Evolutionary conservation across 768 basidiomycete genomes (phyloP).

Genomic region (Leccinellum luteum): DNA sequence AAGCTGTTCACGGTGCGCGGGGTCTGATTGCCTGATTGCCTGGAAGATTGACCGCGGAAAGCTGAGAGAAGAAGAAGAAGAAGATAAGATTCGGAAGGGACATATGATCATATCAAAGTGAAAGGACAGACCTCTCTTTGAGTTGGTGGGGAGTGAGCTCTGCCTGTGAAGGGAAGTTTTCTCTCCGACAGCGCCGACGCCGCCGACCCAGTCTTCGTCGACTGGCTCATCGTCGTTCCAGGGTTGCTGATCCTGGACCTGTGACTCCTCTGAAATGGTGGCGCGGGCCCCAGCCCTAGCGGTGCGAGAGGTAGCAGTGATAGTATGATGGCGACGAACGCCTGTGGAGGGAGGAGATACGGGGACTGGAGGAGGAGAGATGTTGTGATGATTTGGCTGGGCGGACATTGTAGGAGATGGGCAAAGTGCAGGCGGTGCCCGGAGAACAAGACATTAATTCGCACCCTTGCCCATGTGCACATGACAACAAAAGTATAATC

Average conservation of each 20-base stretch:
- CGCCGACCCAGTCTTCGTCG: slow-evolving; percentile 78
- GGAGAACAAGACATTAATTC: slow-evolving; percentile 5
- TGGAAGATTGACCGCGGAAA: slow-evolving; percentile 50
- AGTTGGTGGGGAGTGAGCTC: slow-evolving; percentile 76
- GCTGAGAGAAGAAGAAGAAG: slow-evolving; percentile 34
- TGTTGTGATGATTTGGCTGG: slow-evolving; percentile 34
- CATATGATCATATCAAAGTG: too few relatives aligned
- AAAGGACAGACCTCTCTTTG: slow-evolving; percentile 60
- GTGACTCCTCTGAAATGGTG: slow-evolving; percentile 64
- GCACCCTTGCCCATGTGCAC: slow-evolving; percentile 27
- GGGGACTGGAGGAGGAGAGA: slow-evolving; percentile 42
- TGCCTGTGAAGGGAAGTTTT: slow-evolving; percentile 78
- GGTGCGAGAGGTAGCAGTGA: slow-evolving; percentile 69
- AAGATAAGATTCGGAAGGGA: slow-evolving; percentile 2
- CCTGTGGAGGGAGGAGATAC: slow-evolving; percentile 37
- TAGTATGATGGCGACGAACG: slow-evolving; percentile 83
- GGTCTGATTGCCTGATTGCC: slow-evolving; percentile 57
- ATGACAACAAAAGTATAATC: slow-evolving; percentile 5
- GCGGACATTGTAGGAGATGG: slow-evolving; percentile 33
- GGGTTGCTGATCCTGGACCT: slow-evolving; percentile 50
- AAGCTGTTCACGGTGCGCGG: slow-evolving; percentile 80
- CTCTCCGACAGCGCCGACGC: slow-evolving; percentile 80
- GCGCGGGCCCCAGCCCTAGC: slow-evolving; percentile 60
- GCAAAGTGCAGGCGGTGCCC: background rate
- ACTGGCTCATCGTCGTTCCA: slow-evolving; percentile 79